Conservation (phyloP, 1,139 yeast species). For the Suhomyces coccinellae region DNA sequence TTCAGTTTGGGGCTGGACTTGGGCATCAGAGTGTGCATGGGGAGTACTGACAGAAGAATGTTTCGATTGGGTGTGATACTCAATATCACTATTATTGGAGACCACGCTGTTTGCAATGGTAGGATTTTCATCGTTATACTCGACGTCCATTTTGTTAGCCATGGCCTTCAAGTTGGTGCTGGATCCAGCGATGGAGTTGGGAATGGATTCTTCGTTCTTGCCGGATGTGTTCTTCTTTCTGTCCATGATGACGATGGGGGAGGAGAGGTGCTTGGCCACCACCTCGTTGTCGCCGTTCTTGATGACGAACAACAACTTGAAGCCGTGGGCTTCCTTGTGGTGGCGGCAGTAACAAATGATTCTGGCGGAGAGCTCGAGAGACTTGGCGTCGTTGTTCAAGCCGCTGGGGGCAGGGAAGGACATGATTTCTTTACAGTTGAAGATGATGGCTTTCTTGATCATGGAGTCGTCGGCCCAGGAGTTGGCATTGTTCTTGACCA, state of each 20-base stretch:
- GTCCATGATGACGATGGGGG: slow-evolving; percentile 87
- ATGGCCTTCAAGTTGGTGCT: slow-evolving; percentile 20
- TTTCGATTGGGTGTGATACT: slow-evolving; percentile 2
- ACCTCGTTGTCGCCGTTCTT: slow-evolving; percentile 59
- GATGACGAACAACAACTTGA: slow-evolving; percentile 68
- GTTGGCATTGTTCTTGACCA: slow-evolving; percentile 46
- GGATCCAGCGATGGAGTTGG: slow-evolving; percentile 26
- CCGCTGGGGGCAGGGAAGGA: slow-evolving; percentile 69
- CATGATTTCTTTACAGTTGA: slow-evolving; percentile 85
- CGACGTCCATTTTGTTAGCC: slow-evolving; percentile 10
- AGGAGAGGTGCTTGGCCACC: slow-evolving; percentile 70
- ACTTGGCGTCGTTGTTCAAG: slow-evolving; percentile 36
- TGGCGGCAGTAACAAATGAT: slow-evolving; percentile 95
- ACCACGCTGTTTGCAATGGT: slow-evolving; percentile 8
- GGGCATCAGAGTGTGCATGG: background rate
- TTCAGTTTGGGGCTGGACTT: slow-evolving; percentile 3
- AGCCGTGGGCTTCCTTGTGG: slow-evolving; percentile 82
- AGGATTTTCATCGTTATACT: slow-evolving; percentile 1
- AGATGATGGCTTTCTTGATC: slow-evolving; percentile 79
- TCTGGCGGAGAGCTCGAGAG: slow-evolving; percentile 77
- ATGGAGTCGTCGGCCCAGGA: slow-evolving; percentile 75
- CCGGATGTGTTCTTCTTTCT: slow-evolving; percentile 63
- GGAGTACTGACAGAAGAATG: slow-evolving; percentile 3
- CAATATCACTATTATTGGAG: slow-evolving; percentile 15
- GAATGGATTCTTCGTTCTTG: slow-evolving; percentile 19